These are phyloP conservation scores for Fusarium foetens DNA, from an alignment of 2,329 filamentous ascomycete genomes.

Conservation along the genomic window DNA sequence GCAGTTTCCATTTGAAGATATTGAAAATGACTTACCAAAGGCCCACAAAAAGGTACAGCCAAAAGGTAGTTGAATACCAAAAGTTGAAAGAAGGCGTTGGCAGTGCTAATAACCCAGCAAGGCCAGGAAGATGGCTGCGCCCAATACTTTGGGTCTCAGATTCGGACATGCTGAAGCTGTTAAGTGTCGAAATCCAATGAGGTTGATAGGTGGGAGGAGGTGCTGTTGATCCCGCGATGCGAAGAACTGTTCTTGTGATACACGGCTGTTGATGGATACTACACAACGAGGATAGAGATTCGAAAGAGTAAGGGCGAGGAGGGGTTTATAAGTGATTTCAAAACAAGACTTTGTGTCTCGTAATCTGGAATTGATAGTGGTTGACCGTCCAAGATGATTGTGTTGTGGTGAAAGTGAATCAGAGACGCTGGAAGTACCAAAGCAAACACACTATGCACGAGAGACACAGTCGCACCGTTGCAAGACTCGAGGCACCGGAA, in stretches of 20 bases:
- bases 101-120: constrained; percentile 32
- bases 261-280: constrained; percentile 17
- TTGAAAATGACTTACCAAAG: constrained; percentile 57
- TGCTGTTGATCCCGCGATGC: constrained; percentile 35
- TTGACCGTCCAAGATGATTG: constrained; percentile 36
- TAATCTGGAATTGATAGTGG: constrained; percentile 37
- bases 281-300: constrained; percentile 13
- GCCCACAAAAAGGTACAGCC: constrained; percentile 55
- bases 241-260: constrained; percentile 21
- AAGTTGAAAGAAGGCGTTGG: constrained; percentile 48
- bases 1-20: not conserved
- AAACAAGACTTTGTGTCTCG: constrained; percentile 25
- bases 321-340: constrained; percentile 22
- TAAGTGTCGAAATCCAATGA: constrained; percentile 28
- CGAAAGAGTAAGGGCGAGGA: constrained; percentile 25
- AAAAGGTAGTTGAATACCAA: constrained; percentile 58
- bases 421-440: constrained; percentile 43
- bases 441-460: constrained; percentile 43
- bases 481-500: constrained; percentile 36
- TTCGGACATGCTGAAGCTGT: constrained; percentile 37
- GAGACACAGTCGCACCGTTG: constrained; percentile 40
- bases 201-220: constrained; percentile 22
- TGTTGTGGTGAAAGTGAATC: constrained; percentile 37
- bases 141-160: constrained; percentile 27
- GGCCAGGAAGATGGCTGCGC: constrained; percentile 20